Base-by-base conservation (phyloP, 768 basidiomycete species). In the Collybia sp. region DNA sequence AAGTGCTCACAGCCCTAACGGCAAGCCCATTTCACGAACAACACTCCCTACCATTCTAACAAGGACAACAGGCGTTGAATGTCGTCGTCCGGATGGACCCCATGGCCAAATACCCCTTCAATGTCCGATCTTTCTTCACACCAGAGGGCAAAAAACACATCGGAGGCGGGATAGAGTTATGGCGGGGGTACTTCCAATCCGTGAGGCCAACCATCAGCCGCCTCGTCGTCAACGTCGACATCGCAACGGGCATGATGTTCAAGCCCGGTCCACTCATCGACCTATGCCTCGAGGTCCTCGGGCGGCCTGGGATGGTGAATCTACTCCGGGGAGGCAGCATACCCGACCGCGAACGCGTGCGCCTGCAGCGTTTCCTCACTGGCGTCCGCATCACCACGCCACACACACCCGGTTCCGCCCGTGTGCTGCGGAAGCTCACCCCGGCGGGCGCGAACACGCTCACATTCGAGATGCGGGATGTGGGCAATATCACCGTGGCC, bases 101-200 rank as follows among this genome's bases (percentile, higher is more conserved):
- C 0, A 83, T 77, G 2, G 59, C 79, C 58, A 71, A 72, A n/a
- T 80, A 82, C 45, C 85, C 88, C 0, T 87, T 82, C 70, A 84
- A 88, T 44, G 75, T 81, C 6, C 76, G 88, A 0, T 87, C 85
- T 0, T 89, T 91, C 63, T 91, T 83, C 60, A 84, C 83, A 0
- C 62, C 76, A 16, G 58, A 64, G 1, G 85, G 80, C 43, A 72
- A 65, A 8, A 73, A 67, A 40, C 54, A 63, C 20, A 70, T 88
- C 18, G 83, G 86, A 1, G 57, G 60, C 0, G 88, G 89, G 0
- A 70, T 91, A 2, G 73, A 79, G 12, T 70, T 88, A 0, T 87
- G 86, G 86, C 73, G 88, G 2, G 88, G 88, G 0, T 88, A 85
- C 45, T 90, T 91, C 64, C 88, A 90, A 58, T 85, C 83, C 0